A percentile compares a stretch with the other conserved stretches of the same genome.
These are phyloP conservation scores for Pulveroboletus sp. DNA, from an alignment of 1,284 basidiomycete genomes.

Conservation along the genomic window DNA sequence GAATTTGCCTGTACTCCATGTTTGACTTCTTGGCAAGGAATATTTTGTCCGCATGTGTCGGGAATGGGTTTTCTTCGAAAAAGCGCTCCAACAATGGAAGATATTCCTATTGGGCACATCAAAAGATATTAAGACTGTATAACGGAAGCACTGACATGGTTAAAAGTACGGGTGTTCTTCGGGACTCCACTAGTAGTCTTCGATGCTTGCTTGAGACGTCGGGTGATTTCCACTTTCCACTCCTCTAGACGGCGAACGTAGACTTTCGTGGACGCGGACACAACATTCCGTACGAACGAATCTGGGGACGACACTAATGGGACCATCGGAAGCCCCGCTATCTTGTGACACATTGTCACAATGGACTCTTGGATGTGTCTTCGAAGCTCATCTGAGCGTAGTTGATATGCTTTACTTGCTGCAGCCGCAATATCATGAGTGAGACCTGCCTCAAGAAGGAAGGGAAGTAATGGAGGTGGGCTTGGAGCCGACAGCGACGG, in stretches of 20 bases:
- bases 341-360: background rate
- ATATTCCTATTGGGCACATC: conserved; percentile 13
- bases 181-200: too few relatives aligned
- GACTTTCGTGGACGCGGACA: background rate
- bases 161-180: conserved; percentile 3
- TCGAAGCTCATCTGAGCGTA: background rate
- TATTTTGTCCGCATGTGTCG: conserved; percentile 40
- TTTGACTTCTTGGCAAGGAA: conserved; percentile 41
- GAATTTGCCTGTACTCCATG: conserved; percentile 52
- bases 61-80: conserved; percentile 49
- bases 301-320: background rate
- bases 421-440: background rate
- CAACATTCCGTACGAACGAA: background rate
- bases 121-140: accelerated
- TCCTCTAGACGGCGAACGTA: background rate
- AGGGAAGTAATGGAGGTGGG: background rate
- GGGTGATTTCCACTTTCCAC: conserved; percentile 9
- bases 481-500: background rate
- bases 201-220: background rate
- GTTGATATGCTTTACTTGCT: background rate
- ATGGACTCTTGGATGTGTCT: background rate
- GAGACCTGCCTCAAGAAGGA: background rate
- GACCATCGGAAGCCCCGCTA: background rate
- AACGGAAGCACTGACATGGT: background rate
- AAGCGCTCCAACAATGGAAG: background rate